Percentiles rank a stretch among this genome's conserved stretches.
Conservation (phyloP, 177 flowering plant genomes). For the Telopea speciosissima region DNA sequence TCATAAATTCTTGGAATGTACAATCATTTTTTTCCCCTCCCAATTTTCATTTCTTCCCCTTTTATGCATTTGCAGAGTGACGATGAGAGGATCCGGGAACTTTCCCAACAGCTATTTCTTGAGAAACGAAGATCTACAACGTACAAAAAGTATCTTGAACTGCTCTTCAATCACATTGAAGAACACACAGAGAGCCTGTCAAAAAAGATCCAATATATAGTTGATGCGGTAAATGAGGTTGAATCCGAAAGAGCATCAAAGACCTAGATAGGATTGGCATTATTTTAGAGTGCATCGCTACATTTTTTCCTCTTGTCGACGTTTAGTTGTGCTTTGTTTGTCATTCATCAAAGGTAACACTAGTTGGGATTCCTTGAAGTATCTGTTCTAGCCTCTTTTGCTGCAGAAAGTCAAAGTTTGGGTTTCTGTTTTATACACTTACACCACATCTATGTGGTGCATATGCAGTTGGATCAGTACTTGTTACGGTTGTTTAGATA, state of each 20-base stretch:
- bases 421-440: too few species aligned
- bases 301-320: background rate
- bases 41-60: background rate
- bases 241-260: slow-evolving; percentile 22
- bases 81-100: slow-evolving; percentile 53
- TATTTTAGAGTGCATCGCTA: background rate
- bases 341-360: too few species aligned
- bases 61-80: slow-evolving; percentile 37
- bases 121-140: slow-evolving; percentile 53
- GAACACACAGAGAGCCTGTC: slow-evolving; percentile 57
- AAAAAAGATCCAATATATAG: slow-evolving; percentile 53
- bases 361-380: too few species aligned
- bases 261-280: background rate
- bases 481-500: too few species aligned
- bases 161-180: slow-evolving; percentile 16
- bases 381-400: too few species aligned
- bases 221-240: slow-evolving; percentile 47
- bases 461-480: too few species aligned
- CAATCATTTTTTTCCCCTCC: background rate
- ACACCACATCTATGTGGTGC: too few species aligned
- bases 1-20: too few species aligned
- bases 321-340: background rate
- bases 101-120: slow-evolving; percentile 49
- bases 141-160: slow-evolving; percentile 60
- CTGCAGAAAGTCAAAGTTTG: too few species aligned